phyloP scores from a whole-genome alignment of 495 filamentous ascomycete species.

The Annulohypoxylon nitens region DNA sequence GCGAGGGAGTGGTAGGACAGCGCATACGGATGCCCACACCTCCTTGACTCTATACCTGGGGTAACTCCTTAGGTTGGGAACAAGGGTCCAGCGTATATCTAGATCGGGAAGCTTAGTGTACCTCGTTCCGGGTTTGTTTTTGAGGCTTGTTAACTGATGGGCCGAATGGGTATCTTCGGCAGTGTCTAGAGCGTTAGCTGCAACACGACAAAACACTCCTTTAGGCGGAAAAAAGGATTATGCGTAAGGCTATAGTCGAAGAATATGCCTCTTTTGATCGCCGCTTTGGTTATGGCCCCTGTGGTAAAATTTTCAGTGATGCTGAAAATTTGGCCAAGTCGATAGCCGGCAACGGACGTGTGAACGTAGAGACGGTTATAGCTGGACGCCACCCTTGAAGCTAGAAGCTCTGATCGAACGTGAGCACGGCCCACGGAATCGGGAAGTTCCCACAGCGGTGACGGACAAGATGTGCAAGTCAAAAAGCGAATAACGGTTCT shows the following conservation, averaged over 20 bases:
- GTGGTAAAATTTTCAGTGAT: conserved; percentile 20
- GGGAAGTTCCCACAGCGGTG: conserved; percentile 25
- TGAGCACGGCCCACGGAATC: conserved; percentile 41
- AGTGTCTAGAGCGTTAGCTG: conserved; percentile 36
- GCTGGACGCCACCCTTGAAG: conserved; percentile 47
- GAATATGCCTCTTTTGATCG: conserved; percentile 26
- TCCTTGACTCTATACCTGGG: conserved; percentile 34
- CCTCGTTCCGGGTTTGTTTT: conserved; percentile 16
- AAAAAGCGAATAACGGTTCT: conserved; percentile 13
- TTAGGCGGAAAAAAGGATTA: conserved; percentile 24
- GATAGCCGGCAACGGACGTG: conserved; percentile 31
- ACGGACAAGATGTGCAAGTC: conserved; percentile 15
- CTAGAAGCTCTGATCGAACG: conserved; percentile 38
- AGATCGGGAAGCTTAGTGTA: conserved; percentile 35
- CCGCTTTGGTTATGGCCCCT: conserved; percentile 17
- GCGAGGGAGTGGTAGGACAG: conserved; percentile 34
- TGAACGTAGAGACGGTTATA: conserved; percentile 39
- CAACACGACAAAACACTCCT: conserved; percentile 27
- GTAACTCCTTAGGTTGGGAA: conserved; percentile 30
- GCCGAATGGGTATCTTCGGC: conserved; percentile 34
- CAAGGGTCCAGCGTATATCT: conserved; percentile 34
- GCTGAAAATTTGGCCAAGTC: conserved; percentile 19
- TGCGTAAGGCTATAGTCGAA: conserved; percentile 29
- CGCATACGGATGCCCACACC: conserved; percentile 41
- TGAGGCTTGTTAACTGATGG: conserved; percentile 19